phyloP scores from a whole-genome alignment of 1,284 basidiomycete genomes.

The Sanghuangporus baumii region DNA sequence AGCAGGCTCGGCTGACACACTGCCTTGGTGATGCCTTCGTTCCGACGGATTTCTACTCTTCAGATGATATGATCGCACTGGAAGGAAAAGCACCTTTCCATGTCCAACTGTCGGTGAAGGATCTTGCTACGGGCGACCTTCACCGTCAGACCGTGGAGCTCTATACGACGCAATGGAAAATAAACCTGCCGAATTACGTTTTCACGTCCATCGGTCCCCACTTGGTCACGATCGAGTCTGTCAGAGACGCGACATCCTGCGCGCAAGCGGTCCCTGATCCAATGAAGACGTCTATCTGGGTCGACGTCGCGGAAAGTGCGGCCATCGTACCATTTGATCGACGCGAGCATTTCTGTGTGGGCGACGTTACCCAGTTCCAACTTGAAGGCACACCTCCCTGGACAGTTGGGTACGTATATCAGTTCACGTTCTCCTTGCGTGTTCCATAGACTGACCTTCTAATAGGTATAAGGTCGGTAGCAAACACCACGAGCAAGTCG shows the following conservation, averaged over 20 bases:
- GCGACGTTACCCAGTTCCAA: conserved; percentile 87
- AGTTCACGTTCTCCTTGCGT: conserved; percentile 4
- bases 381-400: conserved; percentile 95
- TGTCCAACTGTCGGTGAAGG: conserved; percentile 71
- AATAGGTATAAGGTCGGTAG: conserved; percentile 78
- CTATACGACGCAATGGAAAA: conserved; percentile 62
- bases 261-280: conserved; percentile 64
- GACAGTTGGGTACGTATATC: conserved; percentile 71
- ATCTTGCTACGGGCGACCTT: conserved; percentile 62
- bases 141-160: conserved; percentile 55
- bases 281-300: conserved; percentile 60
- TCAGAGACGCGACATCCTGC: conserved; percentile 78
- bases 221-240: conserved; percentile 68
- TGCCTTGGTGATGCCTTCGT: conserved; percentile 70
- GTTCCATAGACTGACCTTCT: conserved; percentile 1
- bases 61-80: conserved; percentile 57
- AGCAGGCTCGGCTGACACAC: conserved; percentile 59
- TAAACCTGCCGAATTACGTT: conserved; percentile 67
- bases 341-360: conserved; percentile 82
- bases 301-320: conserved; percentile 93
- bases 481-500: conserved; percentile 69
- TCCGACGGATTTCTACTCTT: conserved; percentile 43
- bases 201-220: conserved; percentile 80
- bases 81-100: conserved; percentile 88
- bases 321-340: conserved; percentile 83